Conservation (phyloP, 441 rosid genomes). For the Corymbia citriodora region DNA sequence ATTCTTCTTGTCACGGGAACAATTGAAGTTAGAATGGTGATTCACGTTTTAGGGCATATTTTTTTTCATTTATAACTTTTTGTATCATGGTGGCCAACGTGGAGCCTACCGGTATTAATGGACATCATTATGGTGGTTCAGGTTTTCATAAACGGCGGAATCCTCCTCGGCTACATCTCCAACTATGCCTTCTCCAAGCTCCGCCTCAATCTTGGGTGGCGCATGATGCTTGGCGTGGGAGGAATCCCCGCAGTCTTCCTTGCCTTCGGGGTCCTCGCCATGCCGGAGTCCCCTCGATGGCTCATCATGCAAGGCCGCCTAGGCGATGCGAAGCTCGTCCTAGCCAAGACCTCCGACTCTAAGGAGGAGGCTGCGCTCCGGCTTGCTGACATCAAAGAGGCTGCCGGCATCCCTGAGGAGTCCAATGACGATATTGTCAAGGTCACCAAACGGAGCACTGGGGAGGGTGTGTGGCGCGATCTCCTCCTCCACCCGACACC, state of each 20-base stretch:
- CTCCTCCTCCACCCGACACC: slow-evolving; percentile 3
- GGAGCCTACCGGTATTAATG: neutral
- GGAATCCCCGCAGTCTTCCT: neutral
- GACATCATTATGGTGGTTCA: neutral
- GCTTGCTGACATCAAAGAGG: neutral
- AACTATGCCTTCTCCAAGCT: neutral
- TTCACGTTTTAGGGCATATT: neutral
- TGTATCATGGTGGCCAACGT: neutral
- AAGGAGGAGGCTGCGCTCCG: neutral
- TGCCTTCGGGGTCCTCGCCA: neutral
- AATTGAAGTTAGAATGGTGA: neutral
- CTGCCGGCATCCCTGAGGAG: neutral
- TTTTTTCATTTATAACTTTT: too few relatives aligned
- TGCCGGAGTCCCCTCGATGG: slow-evolving; percentile 1
- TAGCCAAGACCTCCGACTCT: neutral
- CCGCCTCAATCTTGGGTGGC: neutral
- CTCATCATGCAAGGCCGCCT: neutral
- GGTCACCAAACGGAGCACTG: neutral
- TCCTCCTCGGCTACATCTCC: slow-evolving; percentile 1
- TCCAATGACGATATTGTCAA: neutral
- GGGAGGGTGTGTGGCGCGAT: slow-evolving; percentile 5
- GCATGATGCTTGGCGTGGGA: neutral
- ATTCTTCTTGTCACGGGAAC: too few relatives aligned
- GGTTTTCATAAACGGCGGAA: neutral
- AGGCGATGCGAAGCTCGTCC: neutral